Percentiles rank a stretch among this genome's conserved stretches.
These are phyloP conservation scores for Piloderma croceum DNA, from an alignment of 768 basidiomycete species.

Conservation along the genomic window DNA sequence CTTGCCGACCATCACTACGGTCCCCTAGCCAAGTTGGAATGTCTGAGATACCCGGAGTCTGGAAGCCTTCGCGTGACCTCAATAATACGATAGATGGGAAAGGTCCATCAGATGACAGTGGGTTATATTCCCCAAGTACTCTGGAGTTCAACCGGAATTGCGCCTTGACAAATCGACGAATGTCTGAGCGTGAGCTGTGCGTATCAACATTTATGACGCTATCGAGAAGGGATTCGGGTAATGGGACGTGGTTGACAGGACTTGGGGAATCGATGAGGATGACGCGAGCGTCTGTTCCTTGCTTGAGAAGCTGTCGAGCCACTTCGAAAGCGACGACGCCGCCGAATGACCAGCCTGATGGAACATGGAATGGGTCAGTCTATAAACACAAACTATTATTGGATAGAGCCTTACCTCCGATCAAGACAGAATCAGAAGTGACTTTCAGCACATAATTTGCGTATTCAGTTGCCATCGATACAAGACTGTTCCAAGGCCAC, in stretches of 20 bases:
- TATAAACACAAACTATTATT: background rate
- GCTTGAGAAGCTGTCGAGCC: conserved; percentile 43
- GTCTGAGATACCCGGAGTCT: conserved; percentile 23
- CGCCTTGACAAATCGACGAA: conserved; percentile 32
- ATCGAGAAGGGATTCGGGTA: conserved; percentile 51
- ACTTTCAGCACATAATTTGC: conserved; percentile 34
- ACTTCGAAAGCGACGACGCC: conserved; percentile 68
- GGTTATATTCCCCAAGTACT: conserved; percentile 44
- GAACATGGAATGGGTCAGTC: conserved; percentile 1
- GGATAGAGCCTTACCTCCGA: conserved; percentile 48
- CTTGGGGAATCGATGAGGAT: conserved; percentile 64
- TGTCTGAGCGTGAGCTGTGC: conserved; percentile 23
- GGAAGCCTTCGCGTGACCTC: conserved; percentile 46
- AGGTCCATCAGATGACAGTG: conserved; percentile 18
- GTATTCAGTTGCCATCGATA: conserved; percentile 51
- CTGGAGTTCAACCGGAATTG: conserved; percentile 47
- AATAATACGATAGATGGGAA: conserved; percentile 43
- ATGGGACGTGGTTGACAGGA: conserved; percentile 45
- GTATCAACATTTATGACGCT: conserved; percentile 32
- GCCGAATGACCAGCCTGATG: conserved; percentile 73
- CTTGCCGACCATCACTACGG: conserved; percentile 28
- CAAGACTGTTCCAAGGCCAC: conserved; percentile 52
- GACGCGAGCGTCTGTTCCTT: conserved; percentile 41
- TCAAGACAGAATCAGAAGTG: conserved; percentile 35
- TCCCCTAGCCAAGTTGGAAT: conserved; percentile 52